Conservation (phyloP, 2,329 filamentous ascomycete genomes). For the Coniochaeta ligniaria region DNA sequence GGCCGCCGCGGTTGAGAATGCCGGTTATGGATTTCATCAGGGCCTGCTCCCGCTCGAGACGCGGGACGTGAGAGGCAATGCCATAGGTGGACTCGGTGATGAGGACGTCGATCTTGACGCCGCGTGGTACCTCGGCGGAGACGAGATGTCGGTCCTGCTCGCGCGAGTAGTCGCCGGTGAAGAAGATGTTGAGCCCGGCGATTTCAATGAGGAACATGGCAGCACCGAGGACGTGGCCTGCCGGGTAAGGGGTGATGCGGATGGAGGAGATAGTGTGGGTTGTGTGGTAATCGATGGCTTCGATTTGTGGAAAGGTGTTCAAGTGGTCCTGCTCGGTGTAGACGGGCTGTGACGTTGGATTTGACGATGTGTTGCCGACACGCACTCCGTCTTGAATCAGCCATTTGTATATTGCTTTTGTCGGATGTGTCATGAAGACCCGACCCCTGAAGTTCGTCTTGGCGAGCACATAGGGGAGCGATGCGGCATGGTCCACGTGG, state of each 20-base stretch:
- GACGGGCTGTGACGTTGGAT: constrained; percentile 62
- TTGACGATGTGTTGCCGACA: constrained; percentile 66
- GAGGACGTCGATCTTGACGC: constrained; percentile 87
- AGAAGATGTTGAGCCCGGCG: constrained; percentile 91
- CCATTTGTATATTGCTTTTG: constrained; percentile 99
- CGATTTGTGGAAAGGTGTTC: constrained; percentile 87
- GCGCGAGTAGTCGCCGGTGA: constrained; percentile 94
- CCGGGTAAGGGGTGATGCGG: constrained; percentile 92
- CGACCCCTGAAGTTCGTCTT: constrained; percentile 97
- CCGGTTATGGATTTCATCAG: constrained; percentile 94
- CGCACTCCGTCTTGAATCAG: constrained; percentile 95
- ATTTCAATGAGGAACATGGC: constrained; percentile 99
- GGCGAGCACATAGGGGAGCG: constrained; percentile 91
- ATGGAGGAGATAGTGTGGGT: constrained; percentile 97
- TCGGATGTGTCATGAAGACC: constrained; percentile 99
- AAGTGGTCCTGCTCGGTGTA: constrained; percentile 96
- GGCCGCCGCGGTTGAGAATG: constrained; percentile 83
- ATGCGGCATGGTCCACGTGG: constrained; percentile 96
- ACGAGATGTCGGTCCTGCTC: constrained; percentile 95
- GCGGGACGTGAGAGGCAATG: constrained; percentile 86
- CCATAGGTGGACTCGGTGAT: constrained; percentile 98
- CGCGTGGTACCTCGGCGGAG: constrained; percentile 81
- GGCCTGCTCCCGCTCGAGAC: constrained; percentile 82
- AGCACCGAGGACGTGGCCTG: constrained; percentile 93
- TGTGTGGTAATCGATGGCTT: constrained; percentile 97